Conservation (phyloP, 768 basidiomycete genomes). For the Daedalea quercina region DNA sequence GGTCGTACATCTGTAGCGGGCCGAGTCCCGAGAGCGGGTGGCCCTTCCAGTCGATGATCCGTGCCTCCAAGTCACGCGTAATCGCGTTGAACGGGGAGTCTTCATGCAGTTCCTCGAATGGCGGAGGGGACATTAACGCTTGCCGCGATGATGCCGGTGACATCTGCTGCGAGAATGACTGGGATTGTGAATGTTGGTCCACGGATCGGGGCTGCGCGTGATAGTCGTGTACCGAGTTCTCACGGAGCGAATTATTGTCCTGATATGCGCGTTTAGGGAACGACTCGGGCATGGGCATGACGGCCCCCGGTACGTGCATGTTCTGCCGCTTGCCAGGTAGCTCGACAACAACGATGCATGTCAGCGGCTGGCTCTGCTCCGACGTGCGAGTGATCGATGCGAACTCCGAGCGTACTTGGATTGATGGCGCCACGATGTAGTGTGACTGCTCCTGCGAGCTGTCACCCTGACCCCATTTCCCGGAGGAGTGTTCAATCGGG, state of each 20-base stretch:
- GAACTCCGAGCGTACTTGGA: constrained; percentile 92
- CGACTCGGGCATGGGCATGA: constrained; percentile 14
- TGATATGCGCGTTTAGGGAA: constrained; percentile 2
- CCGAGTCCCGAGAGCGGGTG: constrained; percentile 89
- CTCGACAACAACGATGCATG: constrained; percentile 92
- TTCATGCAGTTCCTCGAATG: constrained; percentile 34
- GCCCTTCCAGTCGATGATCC: constrained; percentile 96
- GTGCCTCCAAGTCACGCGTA: constrained; percentile 81
- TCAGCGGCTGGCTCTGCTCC: constrained; percentile 75
- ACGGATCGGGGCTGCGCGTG: constrained; percentile 6
- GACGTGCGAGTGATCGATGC: constrained; percentile 66
- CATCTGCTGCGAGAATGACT: constrained; percentile 10
- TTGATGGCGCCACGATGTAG: constrained; percentile 86
- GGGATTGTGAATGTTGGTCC: constrained; percentile 9
- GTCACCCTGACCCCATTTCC: constrained; percentile 36
- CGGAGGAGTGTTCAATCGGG: constrained; percentile 30
- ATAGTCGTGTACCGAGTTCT: constrained; percentile 9
- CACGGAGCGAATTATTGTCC: constrained; percentile 13
- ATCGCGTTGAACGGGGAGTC: constrained; percentile 78
- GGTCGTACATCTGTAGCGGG: constrained; percentile 85
- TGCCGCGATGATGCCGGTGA: constrained; percentile 13
- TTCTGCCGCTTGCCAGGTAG: constrained; percentile 68
- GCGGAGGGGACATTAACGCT: constrained; percentile 5
- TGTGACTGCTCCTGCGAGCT: constrained; percentile 34
- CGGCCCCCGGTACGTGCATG: constrained; percentile 21